Conservation (phyloP, 140 eudicot species). For the Stevia rebaudiana region DNA sequence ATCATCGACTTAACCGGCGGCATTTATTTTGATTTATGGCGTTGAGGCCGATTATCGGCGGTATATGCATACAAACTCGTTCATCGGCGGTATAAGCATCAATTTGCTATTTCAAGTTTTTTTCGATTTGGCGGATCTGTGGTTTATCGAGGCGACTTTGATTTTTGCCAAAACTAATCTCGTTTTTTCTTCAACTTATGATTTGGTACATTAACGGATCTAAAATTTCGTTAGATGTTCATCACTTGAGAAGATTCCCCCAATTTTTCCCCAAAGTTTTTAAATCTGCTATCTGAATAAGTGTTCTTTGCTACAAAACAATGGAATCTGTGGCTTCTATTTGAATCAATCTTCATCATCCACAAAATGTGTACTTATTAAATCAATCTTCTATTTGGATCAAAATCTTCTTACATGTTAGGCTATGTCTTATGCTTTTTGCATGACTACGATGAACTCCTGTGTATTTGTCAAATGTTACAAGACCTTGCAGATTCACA, state of each 20-base stretch:
- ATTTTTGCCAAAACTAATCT: slow-evolving; percentile 3
- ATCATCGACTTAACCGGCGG: slow-evolving; percentile 5
- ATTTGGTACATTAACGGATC: slow-evolving; percentile 19
- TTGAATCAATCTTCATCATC: not conserved
- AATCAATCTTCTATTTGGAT: not conserved
- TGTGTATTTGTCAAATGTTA: not conserved
- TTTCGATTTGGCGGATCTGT: slow-evolving; percentile 15
- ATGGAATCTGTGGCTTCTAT: slow-evolving; percentile 20
- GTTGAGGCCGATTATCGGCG: not conserved
- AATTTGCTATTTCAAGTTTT: slow-evolving; percentile 2
- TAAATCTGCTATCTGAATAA: no score
- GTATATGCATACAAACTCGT: not conserved
- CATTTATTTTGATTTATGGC: not conserved
- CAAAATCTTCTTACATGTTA: not conserved
- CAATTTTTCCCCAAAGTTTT: not conserved
- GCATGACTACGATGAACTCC: slow-evolving; percentile 12
- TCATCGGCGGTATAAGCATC: slow-evolving; percentile 10
- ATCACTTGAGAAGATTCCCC: slow-evolving; percentile 16
- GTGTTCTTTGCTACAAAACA: not conserved
- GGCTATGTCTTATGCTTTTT: slow-evolving; percentile 5
- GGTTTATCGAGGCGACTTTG: slow-evolving; percentile 15
- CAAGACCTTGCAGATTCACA: not conserved
- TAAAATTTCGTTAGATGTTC: slow-evolving; percentile 14
- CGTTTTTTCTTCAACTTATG: not conserved
- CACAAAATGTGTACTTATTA: not conserved